These are phyloP conservation scores for Lachancea kluyveri DNA, from an alignment of 805 yeast genomes.

Conservation along the genomic window DNA sequence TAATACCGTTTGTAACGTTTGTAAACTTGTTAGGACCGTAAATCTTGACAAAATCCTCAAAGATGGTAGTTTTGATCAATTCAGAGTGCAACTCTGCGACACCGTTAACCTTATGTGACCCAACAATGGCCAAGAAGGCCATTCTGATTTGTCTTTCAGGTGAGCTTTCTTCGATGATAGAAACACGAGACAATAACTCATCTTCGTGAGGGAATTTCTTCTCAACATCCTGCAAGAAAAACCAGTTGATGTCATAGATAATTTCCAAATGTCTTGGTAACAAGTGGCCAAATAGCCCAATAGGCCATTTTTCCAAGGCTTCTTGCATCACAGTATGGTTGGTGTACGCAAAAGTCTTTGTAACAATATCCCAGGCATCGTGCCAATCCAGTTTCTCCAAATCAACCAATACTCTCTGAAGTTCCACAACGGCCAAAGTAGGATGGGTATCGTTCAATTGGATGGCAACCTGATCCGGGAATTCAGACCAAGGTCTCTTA, in stretches of 20 bases:
- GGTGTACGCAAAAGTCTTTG: constrained; percentile 80
- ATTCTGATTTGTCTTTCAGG: constrained; percentile 78
- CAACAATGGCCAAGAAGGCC: constrained; percentile 88
- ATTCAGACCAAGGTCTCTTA: constrained; percentile 69
- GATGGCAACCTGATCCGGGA: constrained; percentile 82
- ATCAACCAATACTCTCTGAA: constrained; percentile 81
- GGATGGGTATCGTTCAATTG: constrained; percentile 96
- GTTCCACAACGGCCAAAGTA: constrained; percentile 82
- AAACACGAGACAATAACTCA: constrained; percentile 57
- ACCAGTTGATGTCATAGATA: constrained; percentile 77
- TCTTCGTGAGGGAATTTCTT: constrained; percentile 69
- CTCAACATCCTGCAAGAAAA: constrained; percentile 72
- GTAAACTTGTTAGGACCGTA: constrained; percentile 81
- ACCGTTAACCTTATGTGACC: constrained; percentile 91
- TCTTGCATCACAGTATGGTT: constrained; percentile 94
- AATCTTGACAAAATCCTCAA: constrained; percentile 80
- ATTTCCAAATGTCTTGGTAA: constrained; percentile 90
- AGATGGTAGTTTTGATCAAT: constrained; percentile 80
- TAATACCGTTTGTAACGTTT: constrained; percentile 90
- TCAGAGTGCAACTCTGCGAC: constrained; percentile 95
- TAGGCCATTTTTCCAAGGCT: constrained; percentile 95
- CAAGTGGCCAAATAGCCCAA: constrained; percentile 67
- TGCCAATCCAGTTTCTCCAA: constrained; percentile 77
- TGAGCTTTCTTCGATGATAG: constrained; percentile 73
- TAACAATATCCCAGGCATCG: constrained; percentile 80